A percentile compares a stretch with the other conserved stretches of the same genome.
phyloP scores from a whole-genome alignment of 306 rosid genomes.

The Glycine soja region DNA sequence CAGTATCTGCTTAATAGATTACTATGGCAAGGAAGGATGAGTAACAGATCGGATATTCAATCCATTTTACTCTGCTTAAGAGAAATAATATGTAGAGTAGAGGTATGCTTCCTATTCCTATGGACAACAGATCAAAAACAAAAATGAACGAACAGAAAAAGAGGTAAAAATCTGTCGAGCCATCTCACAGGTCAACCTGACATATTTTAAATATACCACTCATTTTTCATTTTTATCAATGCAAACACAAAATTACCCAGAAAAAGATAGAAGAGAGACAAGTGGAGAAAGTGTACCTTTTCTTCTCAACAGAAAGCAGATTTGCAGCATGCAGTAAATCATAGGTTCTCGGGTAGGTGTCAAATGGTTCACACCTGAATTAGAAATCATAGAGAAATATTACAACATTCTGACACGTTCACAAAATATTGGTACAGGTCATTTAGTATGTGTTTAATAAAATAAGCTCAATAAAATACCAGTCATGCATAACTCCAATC shows the following conservation, averaged over 20 bases:
- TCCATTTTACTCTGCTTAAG: too few species aligned
- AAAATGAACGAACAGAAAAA: background rate
- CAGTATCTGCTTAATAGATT: background rate
- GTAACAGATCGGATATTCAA: conserved; percentile 2
- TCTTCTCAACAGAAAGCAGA: conserved; percentile 78
- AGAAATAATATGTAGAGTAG: background rate
- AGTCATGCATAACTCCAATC: conserved; percentile 91
- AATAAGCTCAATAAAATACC: conserved; percentile 53
- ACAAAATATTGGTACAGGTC: conserved; percentile 25
- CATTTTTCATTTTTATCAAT: too few species aligned
- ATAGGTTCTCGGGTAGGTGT: conserved; percentile 93
- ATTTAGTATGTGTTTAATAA: background rate
- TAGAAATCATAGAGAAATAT: conserved; percentile 39
- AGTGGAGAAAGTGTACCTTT: conserved; percentile 65
- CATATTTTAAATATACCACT: background rate
- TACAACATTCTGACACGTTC: conserved; percentile 26
- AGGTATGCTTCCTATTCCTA: conserved; percentile 15
- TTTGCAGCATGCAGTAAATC: conserved; percentile 87
- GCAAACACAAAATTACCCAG: background rate
- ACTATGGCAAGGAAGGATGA: background rate
- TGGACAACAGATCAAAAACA: background rate
- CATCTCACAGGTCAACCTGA: too few species aligned
- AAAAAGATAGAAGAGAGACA: conserved; percentile 3
- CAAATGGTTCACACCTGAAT: conserved; percentile 95
- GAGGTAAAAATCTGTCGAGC: background rate